Evolutionary conservation across 2,329 filamentous ascomycete species (phyloP).

Genomic region (Colletotrichum ledebouriae): DNA sequence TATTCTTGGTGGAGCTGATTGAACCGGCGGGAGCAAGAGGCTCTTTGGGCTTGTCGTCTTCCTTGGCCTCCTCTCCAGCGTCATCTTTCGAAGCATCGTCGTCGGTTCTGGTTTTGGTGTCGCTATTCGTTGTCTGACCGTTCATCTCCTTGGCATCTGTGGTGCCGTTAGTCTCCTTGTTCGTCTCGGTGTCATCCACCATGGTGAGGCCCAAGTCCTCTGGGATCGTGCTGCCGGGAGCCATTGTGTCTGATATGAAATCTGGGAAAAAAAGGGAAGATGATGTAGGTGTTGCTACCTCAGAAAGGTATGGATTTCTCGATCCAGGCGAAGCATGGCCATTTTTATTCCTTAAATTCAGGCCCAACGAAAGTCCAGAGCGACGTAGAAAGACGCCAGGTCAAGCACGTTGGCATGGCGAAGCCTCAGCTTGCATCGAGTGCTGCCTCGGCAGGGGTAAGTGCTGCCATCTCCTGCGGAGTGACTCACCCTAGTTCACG

Average conservation of each 20-base stretch:
- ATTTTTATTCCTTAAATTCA: slow-evolving; percentile 20
- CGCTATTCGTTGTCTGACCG: slow-evolving; percentile 12
- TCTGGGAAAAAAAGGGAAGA: background rate
- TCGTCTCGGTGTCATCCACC: slow-evolving; percentile 16
- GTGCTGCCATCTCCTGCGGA: slow-evolving; percentile 2
- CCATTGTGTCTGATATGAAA: slow-evolving; percentile 18
- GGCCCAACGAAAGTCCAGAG: too few species aligned
- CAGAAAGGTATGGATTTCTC: background rate
- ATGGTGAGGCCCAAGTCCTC: slow-evolving; percentile 24
- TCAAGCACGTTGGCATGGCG: background rate
- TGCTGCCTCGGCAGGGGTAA: slow-evolving; percentile 18
- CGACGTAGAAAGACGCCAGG: slow-evolving; percentile 4
- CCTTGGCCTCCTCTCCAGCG: slow-evolving; percentile 38
- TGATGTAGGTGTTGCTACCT: background rate
- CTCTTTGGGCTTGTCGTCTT: slow-evolving; percentile 47
- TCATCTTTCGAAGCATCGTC: slow-evolving; percentile 44
- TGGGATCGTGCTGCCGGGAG: slow-evolving; percentile 21
- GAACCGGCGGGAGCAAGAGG: slow-evolving; percentile 49
- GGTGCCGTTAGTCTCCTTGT: slow-evolving; percentile 23
- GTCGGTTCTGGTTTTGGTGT: slow-evolving; percentile 22
- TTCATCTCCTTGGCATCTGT: background rate
- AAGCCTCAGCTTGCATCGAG: background rate
- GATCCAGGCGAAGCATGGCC: background rate
- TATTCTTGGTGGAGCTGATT: slow-evolving; percentile 56
- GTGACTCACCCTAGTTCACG: slow-evolving; percentile 29